These are phyloP conservation scores for Saturnispora saitoi DNA, from an alignment of 805 yeast genomes.

Conservation along the genomic window DNA sequence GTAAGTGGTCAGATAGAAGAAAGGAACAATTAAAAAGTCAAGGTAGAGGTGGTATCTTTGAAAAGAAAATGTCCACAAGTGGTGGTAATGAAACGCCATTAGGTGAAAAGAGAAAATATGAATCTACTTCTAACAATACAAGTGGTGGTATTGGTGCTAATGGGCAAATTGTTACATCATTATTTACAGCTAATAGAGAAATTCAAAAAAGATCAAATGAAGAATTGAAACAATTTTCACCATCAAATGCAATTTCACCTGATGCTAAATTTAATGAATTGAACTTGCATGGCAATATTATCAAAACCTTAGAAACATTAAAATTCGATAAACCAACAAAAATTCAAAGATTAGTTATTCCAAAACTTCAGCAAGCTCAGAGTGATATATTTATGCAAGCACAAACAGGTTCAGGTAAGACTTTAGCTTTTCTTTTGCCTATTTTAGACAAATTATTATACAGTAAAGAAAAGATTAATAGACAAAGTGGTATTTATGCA, in stretches of 20 bases:
- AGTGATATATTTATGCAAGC: slow-evolving; percentile 85
- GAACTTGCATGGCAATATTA: slow-evolving; percentile 51
- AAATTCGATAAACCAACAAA: slow-evolving; percentile 65
- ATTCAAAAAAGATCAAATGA: slow-evolving; percentile 32
- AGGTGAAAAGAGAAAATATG: not conserved
- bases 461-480: slow-evolving; percentile 44
- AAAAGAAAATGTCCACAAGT: slow-evolving; percentile 3
- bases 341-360: slow-evolving; percentile 77
- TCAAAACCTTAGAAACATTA: slow-evolving; percentile 48
- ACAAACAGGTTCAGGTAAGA: slow-evolving; percentile 98
- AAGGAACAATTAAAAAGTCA: slow-evolving; percentile 43
- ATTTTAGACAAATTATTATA: slow-evolving; percentile 52
- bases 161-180: slow-evolving; percentile 68
- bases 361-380: slow-evolving; percentile 34
- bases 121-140: not conserved
- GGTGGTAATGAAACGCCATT: slow-evolving; percentile 13
- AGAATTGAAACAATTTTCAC: slow-evolving; percentile 28
- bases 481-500: slow-evolving; percentile 83
- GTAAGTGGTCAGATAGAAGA: slow-evolving; percentile 77
- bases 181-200: slow-evolving; percentile 66
- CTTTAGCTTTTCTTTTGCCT: slow-evolving; percentile 80
- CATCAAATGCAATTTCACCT: slow-evolving; percentile 80
- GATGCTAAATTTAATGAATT: slow-evolving; percentile 52
- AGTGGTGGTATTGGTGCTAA: not conserved
- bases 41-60: slow-evolving; percentile 31